Conservation (phyloP, 495 filamentous ascomycete species). For the Xylaria palmicola region DNA sequence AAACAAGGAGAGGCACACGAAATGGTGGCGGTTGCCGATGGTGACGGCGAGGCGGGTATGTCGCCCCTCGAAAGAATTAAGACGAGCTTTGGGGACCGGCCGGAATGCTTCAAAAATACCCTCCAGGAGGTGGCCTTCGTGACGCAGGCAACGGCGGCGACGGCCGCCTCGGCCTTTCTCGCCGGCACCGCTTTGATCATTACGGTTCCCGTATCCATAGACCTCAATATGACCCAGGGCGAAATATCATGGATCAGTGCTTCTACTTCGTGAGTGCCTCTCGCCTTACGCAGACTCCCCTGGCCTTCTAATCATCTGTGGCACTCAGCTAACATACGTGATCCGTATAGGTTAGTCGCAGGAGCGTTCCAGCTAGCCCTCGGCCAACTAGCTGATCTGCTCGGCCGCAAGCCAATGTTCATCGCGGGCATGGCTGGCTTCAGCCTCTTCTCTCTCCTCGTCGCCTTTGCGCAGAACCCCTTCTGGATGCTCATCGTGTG, state of each 20-base stretch:
- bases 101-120: constrained; percentile 46
- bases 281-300: background rate
- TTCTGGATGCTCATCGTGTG: constrained; percentile 65
- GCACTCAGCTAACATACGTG: background rate
- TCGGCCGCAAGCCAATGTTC: constrained; percentile 63
- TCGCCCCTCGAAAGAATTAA: constrained; percentile 23
- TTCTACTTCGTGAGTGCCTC: constrained; percentile 51
- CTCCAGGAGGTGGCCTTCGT: constrained; percentile 67
- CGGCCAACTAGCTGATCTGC: constrained; percentile 65
- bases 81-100: constrained; percentile 26
- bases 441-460: constrained; percentile 52
- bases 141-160: constrained; percentile 66
- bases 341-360: constrained; percentile 51
- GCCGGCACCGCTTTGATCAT: constrained; percentile 60
- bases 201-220: constrained; percentile 59
- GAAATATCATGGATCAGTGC: constrained; percentile 73
- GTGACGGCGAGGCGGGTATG: constrained; percentile 16
- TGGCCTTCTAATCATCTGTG: background rate
- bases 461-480: constrained; percentile 61
- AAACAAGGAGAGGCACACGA: background rate
- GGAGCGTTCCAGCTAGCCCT: constrained; percentile 68
- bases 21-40: background rate
- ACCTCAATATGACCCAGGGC: constrained; percentile 64
- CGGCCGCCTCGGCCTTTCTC: constrained; percentile 61
- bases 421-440: constrained; percentile 62